A percentile compares a stretch with the other conserved stretches of the same genome.
Conservation (phyloP, 2,329 filamentous ascomycete species). For the Arthrobotrys musiformis region DNA sequence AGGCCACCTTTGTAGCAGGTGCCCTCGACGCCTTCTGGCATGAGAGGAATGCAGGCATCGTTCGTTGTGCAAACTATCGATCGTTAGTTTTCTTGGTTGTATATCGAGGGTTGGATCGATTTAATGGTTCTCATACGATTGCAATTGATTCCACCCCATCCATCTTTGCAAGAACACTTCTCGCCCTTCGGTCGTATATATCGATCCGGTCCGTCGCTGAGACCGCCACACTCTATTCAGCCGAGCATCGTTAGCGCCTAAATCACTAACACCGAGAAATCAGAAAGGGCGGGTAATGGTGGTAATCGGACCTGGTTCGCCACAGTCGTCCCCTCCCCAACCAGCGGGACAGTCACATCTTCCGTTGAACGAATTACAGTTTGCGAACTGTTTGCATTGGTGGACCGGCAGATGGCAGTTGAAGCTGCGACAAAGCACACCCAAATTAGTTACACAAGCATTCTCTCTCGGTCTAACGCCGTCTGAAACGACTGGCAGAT, state of each 20-base stretch:
- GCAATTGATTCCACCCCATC: conserved; percentile 97
- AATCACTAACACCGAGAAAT: background rate
- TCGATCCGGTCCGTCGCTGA: conserved; percentile 79
- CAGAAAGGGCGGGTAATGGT: background rate
- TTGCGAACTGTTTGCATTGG: conserved; percentile 87
- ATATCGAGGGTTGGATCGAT: background rate
- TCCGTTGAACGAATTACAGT: conserved; percentile 88
- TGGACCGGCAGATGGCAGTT: conserved; percentile 97
- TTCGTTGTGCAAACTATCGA: conserved; percentile 78
- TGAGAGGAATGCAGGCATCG: conserved; percentile 85
- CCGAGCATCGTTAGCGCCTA: background rate
- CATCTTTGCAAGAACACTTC: conserved; percentile 85
- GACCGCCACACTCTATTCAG: conserved; percentile 79
- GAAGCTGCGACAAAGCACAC: conserved; percentile 73
- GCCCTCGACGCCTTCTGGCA: conserved; percentile 82
- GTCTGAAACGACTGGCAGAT: background rate
- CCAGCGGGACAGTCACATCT: conserved; percentile 92
- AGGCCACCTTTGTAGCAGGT: conserved; percentile 93
- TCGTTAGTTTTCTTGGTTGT: background rate
- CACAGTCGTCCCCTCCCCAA: conserved; percentile 93
- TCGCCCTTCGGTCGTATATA: conserved; percentile 74
- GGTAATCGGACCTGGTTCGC: conserved; percentile 74
- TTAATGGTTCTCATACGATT: conserved; percentile 66
- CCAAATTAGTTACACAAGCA: conserved; percentile 32
- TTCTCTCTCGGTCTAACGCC: background rate